Conservation (phyloP, 225 moss, liverwort and hornwort genomes). For the Neckera pumila region DNA sequence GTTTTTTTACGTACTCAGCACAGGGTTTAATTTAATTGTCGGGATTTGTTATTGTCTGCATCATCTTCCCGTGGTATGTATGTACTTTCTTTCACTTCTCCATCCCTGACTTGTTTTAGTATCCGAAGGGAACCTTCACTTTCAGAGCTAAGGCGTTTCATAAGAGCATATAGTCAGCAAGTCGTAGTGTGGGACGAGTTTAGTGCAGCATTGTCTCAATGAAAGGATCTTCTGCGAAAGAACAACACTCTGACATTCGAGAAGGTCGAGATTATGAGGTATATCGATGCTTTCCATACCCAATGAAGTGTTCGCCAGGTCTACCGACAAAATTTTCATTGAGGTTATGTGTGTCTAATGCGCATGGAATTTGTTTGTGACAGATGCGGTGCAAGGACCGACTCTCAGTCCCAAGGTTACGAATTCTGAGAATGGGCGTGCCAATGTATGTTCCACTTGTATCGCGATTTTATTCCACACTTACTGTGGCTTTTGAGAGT, state of each 20-base stretch:
- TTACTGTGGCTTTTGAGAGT: neutral
- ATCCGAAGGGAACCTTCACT: neutral
- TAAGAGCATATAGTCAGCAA: neutral
- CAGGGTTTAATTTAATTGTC: too few relatives aligned
- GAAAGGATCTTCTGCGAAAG: neutral
- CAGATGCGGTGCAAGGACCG: constrained; percentile 26
- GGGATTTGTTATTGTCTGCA: neutral
- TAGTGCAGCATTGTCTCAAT: too few relatives aligned
- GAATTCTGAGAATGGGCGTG: constrained; percentile 57
- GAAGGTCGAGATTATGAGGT: neutral
- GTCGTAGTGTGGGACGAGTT: neutral
- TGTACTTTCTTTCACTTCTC: neutral
- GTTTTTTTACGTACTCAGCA: neutral
- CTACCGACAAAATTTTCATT: neutral
- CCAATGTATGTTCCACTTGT: constrained; percentile 23
- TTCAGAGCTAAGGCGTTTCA: neutral
- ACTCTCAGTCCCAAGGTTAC: constrained; percentile 28
- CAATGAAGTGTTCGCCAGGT: neutral
- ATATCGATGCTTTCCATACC: neutral
- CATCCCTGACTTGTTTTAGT: too few relatives aligned
- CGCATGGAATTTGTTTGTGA: neutral
- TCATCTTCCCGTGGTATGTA: neutral
- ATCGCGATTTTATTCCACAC: neutral
- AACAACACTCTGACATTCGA: neutral
- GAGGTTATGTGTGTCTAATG: neutral